Base-by-base conservation (phyloP, 805 yeast genomes). In the Candida awuae region DNA sequence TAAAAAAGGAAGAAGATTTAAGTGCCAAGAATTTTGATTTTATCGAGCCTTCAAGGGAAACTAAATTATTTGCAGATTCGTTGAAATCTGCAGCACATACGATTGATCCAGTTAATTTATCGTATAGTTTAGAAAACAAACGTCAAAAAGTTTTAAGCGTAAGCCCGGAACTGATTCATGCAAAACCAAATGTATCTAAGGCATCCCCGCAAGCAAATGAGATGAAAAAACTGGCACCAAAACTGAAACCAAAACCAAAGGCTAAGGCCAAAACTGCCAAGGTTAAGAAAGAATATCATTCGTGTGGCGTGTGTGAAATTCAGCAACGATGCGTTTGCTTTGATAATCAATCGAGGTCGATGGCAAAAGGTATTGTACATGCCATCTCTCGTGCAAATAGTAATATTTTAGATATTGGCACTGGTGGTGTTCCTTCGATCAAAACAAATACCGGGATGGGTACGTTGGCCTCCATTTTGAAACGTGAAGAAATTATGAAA, bases 31-130 rank as follows among this genome's bases (percentile, higher is more conserved):
- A 28, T 15, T 16, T 43, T 7, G 37, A 17, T n/a, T 27, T 19
- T 29, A 33, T 33, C 13, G 15, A 21, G 15, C 9, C 37, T 15
- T n/a, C n/a, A n/a, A n/a, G n/a, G n/a, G 22, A 15, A 20, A 13
- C 8, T 23, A n/a, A 21, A 8, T 26, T 34, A 5, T 21, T 8
- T 15, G 32, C 15, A 13, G 32, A 21, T 20, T 10, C 10, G 15
- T 14, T 20, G n/a, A 17, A 32, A 29, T 43, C 25, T 14, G 23
- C 39, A 39, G 39, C 59, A 5, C 51, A 39, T 35, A 53, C 60
- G 4, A 55, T 52, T 29, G 63, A 60, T 44, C 63, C 65, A 8
- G 50, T 54, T 21, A 56, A 55, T 36, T 44, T 61, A 17, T 55
- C 60, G 16, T 60, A 55, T 39, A 51, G 46, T 25, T 44, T 59